Conservation (phyloP, 768 basidiomycete species). For the Russula emetica region DNA sequence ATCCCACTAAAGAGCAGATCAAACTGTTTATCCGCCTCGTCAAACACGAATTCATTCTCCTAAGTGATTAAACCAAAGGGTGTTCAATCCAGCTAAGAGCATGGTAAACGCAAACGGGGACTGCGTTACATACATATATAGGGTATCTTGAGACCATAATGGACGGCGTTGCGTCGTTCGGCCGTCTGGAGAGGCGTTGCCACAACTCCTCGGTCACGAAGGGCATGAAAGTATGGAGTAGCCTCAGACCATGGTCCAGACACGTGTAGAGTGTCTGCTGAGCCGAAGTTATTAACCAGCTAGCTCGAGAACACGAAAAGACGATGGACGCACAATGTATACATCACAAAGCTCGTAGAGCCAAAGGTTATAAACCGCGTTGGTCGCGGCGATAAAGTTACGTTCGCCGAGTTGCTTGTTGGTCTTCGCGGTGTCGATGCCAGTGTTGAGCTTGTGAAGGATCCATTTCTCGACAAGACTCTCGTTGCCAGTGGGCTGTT, state of each 20-base stretch:
- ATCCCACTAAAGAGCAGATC: slow-evolving; percentile 79
- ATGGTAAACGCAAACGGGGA: background rate
- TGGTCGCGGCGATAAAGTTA: slow-evolving; percentile 92
- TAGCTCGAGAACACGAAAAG: background rate
- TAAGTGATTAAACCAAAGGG: slow-evolving; percentile 31
- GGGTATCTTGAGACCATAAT: slow-evolving; percentile 92
- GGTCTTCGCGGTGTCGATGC: slow-evolving; percentile 67
- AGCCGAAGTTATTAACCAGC: slow-evolving; percentile 49
- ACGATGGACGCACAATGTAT: slow-evolving; percentile 70
- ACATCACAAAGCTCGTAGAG: slow-evolving; percentile 98
- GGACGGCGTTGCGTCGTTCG: slow-evolving; percentile 74
- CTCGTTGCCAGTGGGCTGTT: slow-evolving; percentile 82
- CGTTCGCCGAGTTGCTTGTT: slow-evolving; percentile 71
- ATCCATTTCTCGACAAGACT: slow-evolving; percentile 94
- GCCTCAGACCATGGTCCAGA: slow-evolving; percentile 81
- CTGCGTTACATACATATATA: slow-evolving; percentile 51
- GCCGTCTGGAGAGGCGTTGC: slow-evolving; percentile 88
- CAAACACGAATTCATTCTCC: slow-evolving; percentile 52
- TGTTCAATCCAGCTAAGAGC: background rate
- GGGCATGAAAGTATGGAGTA: slow-evolving; percentile 98
- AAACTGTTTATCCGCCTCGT: slow-evolving; percentile 77
- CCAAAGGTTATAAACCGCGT: slow-evolving; percentile 89
- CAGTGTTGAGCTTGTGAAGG: slow-evolving; percentile 89
- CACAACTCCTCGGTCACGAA: slow-evolving; percentile 98
- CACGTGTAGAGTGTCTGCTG: slow-evolving; percentile 96